Base-by-base conservation (phyloP, 169 alveolate species). In the Plasmodium coatneyi region DNA sequence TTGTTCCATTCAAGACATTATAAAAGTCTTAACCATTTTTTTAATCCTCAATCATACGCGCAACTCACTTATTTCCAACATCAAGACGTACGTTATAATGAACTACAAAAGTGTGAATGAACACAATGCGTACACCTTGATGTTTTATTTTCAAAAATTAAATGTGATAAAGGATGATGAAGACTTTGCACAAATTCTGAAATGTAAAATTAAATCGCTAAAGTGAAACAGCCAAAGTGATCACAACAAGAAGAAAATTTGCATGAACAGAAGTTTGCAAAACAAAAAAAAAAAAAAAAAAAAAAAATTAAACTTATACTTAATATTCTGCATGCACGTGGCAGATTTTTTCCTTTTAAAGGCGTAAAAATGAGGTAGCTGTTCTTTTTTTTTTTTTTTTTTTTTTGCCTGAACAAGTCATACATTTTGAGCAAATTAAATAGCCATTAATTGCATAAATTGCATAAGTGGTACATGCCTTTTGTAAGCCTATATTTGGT, bases 81-180 rank as follows among this genome's bases (percentile, higher is more conserved):
- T 92, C 83, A 92, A 36, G 25, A 60, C 60, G 76, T 83, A 83
- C 39, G 54, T 83, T 1, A 92, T 83, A 78, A 39, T 92, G 66
- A 92, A 83, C 83, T 92, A 84, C 36, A 84, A 71, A 74, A 92
- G 56, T 70, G 83, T 92, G 83, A 92, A 92, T 71, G 95, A 92
- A 39, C 92, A 81, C 52, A 81, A 43, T 60, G 86, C 95, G 10
- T 81, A 83, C 54, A 81, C 92, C 28, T 19, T 92, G 19, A 34
- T 92, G 74, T 83, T 54, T 43, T 84, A 92, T 81, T 92, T 83
- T 82, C 95, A 92, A 60, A 79, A 89, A 19, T 66, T 89, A 28
- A 80, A 66, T 71, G 56, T 46, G 36, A 41, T 89, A 70, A 89
- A 78, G 22, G 90, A 89, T 25, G 94, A 80, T n/a, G 94, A 89